Evolutionary conservation across 306 rosid species (phyloP).

Genomic region (Vachellia pachyceras): DNA sequence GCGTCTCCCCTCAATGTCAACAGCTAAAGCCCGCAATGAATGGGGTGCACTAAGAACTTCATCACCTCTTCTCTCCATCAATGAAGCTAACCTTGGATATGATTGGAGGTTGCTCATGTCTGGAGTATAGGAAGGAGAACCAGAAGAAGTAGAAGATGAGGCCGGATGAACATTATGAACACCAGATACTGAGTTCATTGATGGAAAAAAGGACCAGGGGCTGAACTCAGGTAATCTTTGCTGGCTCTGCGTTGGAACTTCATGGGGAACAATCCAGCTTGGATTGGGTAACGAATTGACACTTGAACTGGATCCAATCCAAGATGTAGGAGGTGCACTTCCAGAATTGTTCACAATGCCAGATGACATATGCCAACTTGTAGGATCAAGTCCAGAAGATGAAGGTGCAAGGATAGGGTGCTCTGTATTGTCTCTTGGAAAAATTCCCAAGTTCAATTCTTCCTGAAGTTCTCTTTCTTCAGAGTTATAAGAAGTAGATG

Average conservation of each 20-base stretch:
- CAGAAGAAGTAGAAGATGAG: slow-evolving; percentile 53
- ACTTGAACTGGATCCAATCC: slow-evolving; percentile 66
- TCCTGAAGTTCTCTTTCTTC: slow-evolving; percentile 52
- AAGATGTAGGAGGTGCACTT: slow-evolving; percentile 56
- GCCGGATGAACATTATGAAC: slow-evolving; percentile 55
- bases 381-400: slow-evolving; percentile 45
- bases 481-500: slow-evolving; percentile 45
- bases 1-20: slow-evolving; percentile 84
- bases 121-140: slow-evolving; percentile 54
- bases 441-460: slow-evolving; percentile 53
- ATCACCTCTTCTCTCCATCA: slow-evolving; percentile 66
- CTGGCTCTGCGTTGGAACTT: slow-evolving; percentile 56
- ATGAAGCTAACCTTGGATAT: slow-evolving; percentile 60
- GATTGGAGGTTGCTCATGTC: slow-evolving; percentile 63
- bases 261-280: slow-evolving; percentile 59
- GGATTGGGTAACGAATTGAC: slow-evolving; percentile 52
- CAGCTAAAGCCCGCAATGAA: slow-evolving; percentile 65
- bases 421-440: slow-evolving; percentile 46
- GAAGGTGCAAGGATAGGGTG: slow-evolving; percentile 43
- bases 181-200: slow-evolving; percentile 41
- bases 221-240: slow-evolving; percentile 65
- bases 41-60: slow-evolving; percentile 59
- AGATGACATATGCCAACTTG: slow-evolving; percentile 53
- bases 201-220: slow-evolving; percentile 81
- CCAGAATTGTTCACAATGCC: slow-evolving; percentile 47